Evolutionary conservation across 176 grass and related monocot genomes (phyloP), one percentile per base, ranked within the genome.

Genomic region (Carex cristatella): DNA sequence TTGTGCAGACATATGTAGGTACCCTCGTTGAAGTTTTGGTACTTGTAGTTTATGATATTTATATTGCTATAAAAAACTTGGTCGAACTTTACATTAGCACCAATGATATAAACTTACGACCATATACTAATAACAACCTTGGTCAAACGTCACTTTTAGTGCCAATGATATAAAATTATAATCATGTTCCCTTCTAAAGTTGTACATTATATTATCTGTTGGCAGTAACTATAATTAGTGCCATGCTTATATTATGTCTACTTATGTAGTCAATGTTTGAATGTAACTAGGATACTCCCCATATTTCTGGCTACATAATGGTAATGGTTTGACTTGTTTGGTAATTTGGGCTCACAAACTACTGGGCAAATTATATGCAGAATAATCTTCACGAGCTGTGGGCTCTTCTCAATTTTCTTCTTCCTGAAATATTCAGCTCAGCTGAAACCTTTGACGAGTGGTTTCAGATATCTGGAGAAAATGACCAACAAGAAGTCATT

Each of bases 341-440:
- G 38, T 78, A 14, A 16, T 69, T 85, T 57, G 81, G 67, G 42
- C n/a, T 92, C 6, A 82, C 84, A 58, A 70, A 16, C 23, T 23
- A 60, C 3, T 53, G 62, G 69, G 65, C 60, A 79, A 49, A 86
- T 65, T 65, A 55, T 28, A 60, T 87, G 77, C 84, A 94, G 92
- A 94, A 94, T 80, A 94, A 92, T 92, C 90, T 94, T 80, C 92
- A 94, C 85, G 90, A 94, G 77, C 84, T 94, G 33, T 94, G 92
- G 92, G 83, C 92, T 85, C 90, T 94, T 92, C 92, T 94, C 84
- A 94, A 94, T 84, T 94, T 94, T 87, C 79, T 94, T 35, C 87
- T 94, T 40, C 92, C 92, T 69, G 90, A 92, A 84, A 92, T 94
- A 90, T 94, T 94, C 84, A 94, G 90, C 78, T 94, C 92, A 55